Conservation (phyloP, 1,284 basidiomycete genomes). For the Laetiporus sulphureus region DNA sequence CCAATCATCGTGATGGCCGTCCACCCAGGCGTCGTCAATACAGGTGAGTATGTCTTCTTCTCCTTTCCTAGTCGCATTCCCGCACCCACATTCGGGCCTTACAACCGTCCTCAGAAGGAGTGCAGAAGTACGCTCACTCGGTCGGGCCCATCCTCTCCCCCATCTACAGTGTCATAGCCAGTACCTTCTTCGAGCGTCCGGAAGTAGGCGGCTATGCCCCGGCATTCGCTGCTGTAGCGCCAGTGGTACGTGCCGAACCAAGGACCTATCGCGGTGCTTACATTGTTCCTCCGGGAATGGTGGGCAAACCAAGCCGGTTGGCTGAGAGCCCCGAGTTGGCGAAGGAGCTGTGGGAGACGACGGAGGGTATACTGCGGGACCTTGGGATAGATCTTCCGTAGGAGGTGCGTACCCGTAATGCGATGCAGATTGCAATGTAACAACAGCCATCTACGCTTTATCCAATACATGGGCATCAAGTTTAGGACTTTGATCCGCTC, state of each 20-base stretch:
- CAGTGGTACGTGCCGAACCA: slow-evolving; percentile 26
- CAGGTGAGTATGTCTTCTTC: too few species aligned
- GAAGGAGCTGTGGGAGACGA: slow-evolving; percentile 37
- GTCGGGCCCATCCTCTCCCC: slow-evolving; percentile 13
- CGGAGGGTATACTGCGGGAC: slow-evolving; percentile 27
- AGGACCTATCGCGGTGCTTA: slow-evolving; percentile 42
- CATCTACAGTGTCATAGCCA: slow-evolving; percentile 19
- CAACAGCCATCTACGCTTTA: too few species aligned
- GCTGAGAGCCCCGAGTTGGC: slow-evolving; percentile 32
- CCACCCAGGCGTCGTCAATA: slow-evolving; percentile 37
- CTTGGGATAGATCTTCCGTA: too few species aligned
- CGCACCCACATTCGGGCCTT: slow-evolving; percentile 15
- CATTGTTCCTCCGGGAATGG: slow-evolving; percentile 31
- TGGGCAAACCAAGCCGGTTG: slow-evolving; percentile 22
- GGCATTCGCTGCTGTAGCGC: slow-evolving; percentile 39
- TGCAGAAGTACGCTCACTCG: slow-evolving; percentile 13
- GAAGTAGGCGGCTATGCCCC: slow-evolving; percentile 37
- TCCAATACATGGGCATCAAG: too few species aligned
- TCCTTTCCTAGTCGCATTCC: slow-evolving; percentile 16
- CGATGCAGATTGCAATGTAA: too few species aligned
- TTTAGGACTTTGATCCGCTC: too few species aligned
- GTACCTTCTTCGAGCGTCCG: slow-evolving; percentile 28
- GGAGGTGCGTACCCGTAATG: too few species aligned
- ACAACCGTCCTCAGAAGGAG: slow-evolving; percentile 12
- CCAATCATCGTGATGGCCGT: slow-evolving; percentile 23